phyloP scores from a whole-genome alignment of 2,329 filamentous ascomycete species.

The Alternaria viburni region DNA sequence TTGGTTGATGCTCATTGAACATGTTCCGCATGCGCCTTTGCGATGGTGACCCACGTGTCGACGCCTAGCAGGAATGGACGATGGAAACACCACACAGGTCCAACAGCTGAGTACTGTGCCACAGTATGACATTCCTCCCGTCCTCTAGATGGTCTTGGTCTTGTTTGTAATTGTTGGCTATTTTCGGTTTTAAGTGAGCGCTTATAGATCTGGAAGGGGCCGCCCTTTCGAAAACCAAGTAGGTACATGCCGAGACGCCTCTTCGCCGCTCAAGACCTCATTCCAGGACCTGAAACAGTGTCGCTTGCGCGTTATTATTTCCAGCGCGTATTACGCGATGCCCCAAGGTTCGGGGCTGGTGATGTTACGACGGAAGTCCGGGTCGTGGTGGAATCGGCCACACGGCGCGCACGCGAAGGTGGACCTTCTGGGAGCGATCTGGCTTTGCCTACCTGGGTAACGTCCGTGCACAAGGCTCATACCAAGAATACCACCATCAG shows the following conservation, averaged over 20 bases:
- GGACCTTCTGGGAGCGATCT: neutral
- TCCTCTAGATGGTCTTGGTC: neutral
- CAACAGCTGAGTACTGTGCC: neutral
- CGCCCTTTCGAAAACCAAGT: neutral
- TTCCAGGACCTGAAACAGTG: neutral
- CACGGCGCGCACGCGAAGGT: neutral
- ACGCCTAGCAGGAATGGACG: neutral
- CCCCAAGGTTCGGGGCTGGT: neutral
- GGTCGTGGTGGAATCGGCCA: neutral
- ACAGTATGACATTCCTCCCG: neutral
- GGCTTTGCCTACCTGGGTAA: neutral
- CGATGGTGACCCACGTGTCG: neutral
- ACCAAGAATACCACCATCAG: neutral
- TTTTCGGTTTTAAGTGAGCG: conserved; percentile 4
- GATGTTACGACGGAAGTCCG: neutral
- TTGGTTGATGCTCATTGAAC: neutral
- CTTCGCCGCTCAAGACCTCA: neutral
- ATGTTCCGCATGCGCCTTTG: neutral
- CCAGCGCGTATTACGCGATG: neutral
- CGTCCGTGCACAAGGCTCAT: neutral
- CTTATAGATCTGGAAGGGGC: neutral
- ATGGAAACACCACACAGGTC: neutral
- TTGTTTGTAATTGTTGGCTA: conserved; percentile 9
- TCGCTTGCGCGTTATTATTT: neutral
- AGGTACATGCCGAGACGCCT: neutral